Base-by-base conservation (phyloP, 331 rosid genomes). In the Malus hybrid region DNA sequence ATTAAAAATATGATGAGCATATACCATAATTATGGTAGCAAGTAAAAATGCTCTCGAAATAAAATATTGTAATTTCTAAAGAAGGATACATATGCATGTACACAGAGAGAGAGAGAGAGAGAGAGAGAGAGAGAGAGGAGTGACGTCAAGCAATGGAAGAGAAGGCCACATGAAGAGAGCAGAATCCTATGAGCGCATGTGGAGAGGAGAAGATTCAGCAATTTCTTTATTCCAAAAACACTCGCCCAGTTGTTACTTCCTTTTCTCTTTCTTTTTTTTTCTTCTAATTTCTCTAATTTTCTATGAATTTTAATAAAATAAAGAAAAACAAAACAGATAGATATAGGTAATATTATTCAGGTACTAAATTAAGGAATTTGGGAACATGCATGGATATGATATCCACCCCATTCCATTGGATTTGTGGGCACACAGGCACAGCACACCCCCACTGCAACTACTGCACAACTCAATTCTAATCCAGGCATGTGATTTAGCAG, bases 131-230 rank as follows among this genome's bases (percentile, higher is more conserved):
- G 46, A 39, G 46, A 42, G 46, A 10, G 46, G 74, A 74, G 55
- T 80, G 88, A 76, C 85, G 83, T 48, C 79, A 42, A 42, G 79
- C 81, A 77, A 77, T 78, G 77, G 77, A 79, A 80, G 78, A 50
- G 80, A 68, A 56, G 28, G 86, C 89, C 96, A 87, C 96, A 87
- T 88, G 83, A 88, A 78, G 72, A 53, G 62, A 81, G 79, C 88
- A 80, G 80, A 81, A 80, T 81, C 85, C 84, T 24, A 78, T 32
- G 84, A 81, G 75, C 70, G 81, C 96, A 87, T 82, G 88, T 86
- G 93, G 83, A 29, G 70, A 48, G 80, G 75, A 75, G 89, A 87
- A 88, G 86, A 86, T 86, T 86, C 81, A 76, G 80, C 75, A 36
- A 4, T 75, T 64, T 82, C 56, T 33, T 79, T 69, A 77, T 70